A percentile compares a stretch with the other conserved stretches of the same genome.
phyloP scores from a whole-genome alignment of 805 yeast genomes.

The Yueomyces sp. region DNA sequence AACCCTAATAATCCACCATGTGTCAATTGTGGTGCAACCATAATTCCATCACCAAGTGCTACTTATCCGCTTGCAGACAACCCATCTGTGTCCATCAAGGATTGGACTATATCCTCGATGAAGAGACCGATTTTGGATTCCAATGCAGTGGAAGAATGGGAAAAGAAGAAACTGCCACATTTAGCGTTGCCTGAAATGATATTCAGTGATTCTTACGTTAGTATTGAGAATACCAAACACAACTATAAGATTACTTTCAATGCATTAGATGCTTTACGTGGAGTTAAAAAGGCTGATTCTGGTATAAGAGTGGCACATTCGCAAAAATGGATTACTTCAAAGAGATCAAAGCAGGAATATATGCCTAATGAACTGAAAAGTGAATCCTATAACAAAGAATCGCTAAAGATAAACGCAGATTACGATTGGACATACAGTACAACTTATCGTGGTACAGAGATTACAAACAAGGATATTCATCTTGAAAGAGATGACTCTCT shows the following conservation, averaged over 20 bases:
- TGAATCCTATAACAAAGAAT: constrained; percentile 22
- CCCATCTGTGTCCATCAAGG: constrained; percentile 50
- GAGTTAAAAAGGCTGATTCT: constrained; percentile 36
- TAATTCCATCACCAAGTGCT: constrained; percentile 67
- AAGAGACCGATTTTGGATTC: constrained; percentile 69
- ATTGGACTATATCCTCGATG: constrained; percentile 64
- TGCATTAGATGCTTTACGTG: constrained; percentile 54
- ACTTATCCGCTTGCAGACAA: constrained; percentile 46
- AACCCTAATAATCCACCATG: constrained; percentile 36
- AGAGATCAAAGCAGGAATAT: constrained; percentile 16
- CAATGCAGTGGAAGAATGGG: constrained; percentile 57
- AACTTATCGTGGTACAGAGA: constrained; percentile 49
- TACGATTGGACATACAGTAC: constrained; percentile 97
- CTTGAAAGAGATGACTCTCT: constrained; percentile 21
- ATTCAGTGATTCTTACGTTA: constrained; percentile 70
- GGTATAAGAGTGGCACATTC: constrained; percentile 75
- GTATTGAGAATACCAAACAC: constrained; percentile 29
- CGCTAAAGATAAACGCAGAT: constrained; percentile 57
- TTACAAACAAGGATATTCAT: constrained; percentile 3
- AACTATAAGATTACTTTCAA: constrained; percentile 49
- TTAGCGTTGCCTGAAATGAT: constrained; percentile 96
- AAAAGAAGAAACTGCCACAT: constrained; percentile 36
- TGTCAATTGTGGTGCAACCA: constrained; percentile 53
- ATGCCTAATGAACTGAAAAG: constrained; percentile 17
- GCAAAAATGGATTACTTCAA: constrained; percentile 55